Base-by-base conservation (phyloP, 768 basidiomycete species). In the Lepiota subincarnata region DNA sequence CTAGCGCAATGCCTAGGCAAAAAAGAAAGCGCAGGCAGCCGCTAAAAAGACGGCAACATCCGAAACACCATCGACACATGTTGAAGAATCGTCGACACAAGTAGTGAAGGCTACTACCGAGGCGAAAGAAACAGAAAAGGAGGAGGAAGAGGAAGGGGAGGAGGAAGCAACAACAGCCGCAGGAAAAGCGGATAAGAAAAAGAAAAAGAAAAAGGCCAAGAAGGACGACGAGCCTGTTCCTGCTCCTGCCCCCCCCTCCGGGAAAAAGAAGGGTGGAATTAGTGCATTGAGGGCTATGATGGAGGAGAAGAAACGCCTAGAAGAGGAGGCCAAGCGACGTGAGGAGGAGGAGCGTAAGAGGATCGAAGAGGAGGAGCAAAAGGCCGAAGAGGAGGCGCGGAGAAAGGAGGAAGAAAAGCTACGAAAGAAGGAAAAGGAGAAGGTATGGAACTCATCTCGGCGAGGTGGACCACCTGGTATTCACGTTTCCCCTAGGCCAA, bases 11-110 rank as follows among this genome's bases (percentile, higher is more conserved):
- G 48, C 46, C 48, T 52, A 95, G 92, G 92, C 90, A 0, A 94
- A 92, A 77, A 95, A 95, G 77, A 97, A 96, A 68, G 92, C 89
- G 5, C 91, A 95, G 69, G 87, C 87, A 4, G 92, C 87, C 18
- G 87, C 87, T 2, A 97, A 94, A 72, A 96, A 87, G 59, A 70
- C 68, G 6, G 66, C 65, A 16, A 66, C 67, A 37, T 70, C 70
- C 28, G 67, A 57, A 4, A 64, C 16, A 2, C 28, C 39, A 31
- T 35, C 50, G 22, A n/a, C 34, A 24, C 41, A 26, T 1, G n/a
- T 64, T 16, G 67, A 66, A 22, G 57, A 50, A 19, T 61, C 71
- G 8, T 59, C 63, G 13, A 66, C 68, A 6, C 39, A 62, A 12
- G 44, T 65, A 7, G 60, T 60, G 26, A 59, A 41, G 14, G 28